Evolutionary conservation across 495 filamentous ascomycete genomes (phyloP).

Genomic region (Terfezia claveryi): DNA sequence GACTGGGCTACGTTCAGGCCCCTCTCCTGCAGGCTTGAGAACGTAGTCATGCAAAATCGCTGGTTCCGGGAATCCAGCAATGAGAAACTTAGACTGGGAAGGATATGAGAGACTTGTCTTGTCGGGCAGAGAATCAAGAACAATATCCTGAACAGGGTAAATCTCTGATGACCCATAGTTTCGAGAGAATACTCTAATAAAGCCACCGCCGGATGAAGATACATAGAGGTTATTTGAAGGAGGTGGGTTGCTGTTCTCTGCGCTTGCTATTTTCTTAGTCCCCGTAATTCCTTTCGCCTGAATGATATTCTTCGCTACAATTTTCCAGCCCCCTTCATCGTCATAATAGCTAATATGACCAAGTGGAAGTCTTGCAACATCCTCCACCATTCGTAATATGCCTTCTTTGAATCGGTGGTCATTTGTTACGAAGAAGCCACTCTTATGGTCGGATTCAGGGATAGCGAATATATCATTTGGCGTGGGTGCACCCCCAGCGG

Average conservation of each 20-base stretch:
- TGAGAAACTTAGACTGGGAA: conserved; percentile 6
- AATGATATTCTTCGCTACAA: background rate
- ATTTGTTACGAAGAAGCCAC: conserved; percentile 12
- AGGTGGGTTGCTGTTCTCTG: background rate
- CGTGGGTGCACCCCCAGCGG: background rate
- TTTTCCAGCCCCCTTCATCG: conserved; percentile 3
- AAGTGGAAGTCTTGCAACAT: conserved; percentile 7
- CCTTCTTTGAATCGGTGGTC: conserved; percentile 7
- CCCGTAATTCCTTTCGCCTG: conserved; percentile 13
- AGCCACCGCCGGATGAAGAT: conserved; percentile 3
- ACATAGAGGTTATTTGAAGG: conserved; percentile 7
- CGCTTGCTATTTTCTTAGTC: background rate
- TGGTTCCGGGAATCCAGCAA: conserved; percentile 6
- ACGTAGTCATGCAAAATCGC: background rate
- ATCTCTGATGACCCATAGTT: conserved; percentile 1
- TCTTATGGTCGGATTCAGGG: conserved; percentile 6
- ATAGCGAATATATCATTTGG: conserved; percentile 14
- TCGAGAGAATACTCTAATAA: conserved; percentile 8
- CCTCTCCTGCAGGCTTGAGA: background rate
- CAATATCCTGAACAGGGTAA: conserved; percentile 7
- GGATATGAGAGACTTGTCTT: conserved; percentile 5
- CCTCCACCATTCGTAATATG: background rate
- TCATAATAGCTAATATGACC: conserved; percentile 7
- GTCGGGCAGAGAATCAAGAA: conserved; percentile 5
- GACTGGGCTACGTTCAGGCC: conserved; percentile 28